Base-by-base conservation (phyloP, 441 rosid genomes). In the Syzygium malaccense region DNA sequence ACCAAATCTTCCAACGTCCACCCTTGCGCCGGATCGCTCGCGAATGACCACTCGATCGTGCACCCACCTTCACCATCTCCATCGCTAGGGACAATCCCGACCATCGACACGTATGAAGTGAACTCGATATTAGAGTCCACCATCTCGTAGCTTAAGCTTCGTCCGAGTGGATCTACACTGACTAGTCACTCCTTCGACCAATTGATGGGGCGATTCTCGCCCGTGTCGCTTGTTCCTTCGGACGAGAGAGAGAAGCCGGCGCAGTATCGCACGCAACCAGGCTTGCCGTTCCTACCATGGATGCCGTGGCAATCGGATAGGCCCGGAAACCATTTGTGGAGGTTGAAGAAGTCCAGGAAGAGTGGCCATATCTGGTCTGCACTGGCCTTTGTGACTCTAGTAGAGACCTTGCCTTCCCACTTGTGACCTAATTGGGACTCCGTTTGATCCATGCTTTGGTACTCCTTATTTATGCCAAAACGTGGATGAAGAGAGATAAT, bases 121-220 rank as follows among this genome's bases (percentile, higher is more conserved):
- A 95, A 95, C 88, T 97, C 96, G 28, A 95, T 92, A 78, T 94
- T 96, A 87, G 91, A 89, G 58, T 93, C 97, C 54, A 94, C 88
- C 0, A 95, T 93, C 95, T 94, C 96, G 19, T 94, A 96, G 15
- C 87, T 92, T 83, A 95, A 87, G 23, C 90, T 60, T 26, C 88
- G 93, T 17, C 79, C 60, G 30, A 3, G 89, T 4, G 86, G 91
- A 88, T 97, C 95, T 48, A 95, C 89, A 87, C 91, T 87, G 23
- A 87, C 85, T 8, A 95, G 57, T 66, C 91, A 90, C 93, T 95
- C 96, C 83, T 87, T 92, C 4, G 95, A 88, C 97, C 96, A 94
- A 66, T 91, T 91, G 11, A 49, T 88, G 2, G 58, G 30, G 8
- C 85, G 56, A 3, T 53, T 85, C 4, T 71, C 66, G 41, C 14